Evolutionary conservation across 148 eudicot species (phyloP), one percentile per base, ranked within the genome.

Genomic region (Gaultheria prostrata): DNA sequence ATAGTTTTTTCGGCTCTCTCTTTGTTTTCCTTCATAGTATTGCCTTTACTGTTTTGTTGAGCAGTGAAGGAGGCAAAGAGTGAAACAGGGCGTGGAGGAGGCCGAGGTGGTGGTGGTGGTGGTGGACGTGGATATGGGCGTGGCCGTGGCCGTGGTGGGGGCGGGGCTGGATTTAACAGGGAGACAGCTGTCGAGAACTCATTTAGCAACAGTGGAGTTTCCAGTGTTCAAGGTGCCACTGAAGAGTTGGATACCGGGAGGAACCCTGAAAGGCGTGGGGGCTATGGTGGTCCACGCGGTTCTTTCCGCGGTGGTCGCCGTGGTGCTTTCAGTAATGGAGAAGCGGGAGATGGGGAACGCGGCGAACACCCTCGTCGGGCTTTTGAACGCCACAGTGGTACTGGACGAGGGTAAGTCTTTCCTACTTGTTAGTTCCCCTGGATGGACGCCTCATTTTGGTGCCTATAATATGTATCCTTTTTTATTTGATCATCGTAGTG

Each of bases 371-470:
- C 89, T 51, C 92, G 94, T 32, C 83, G 96, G 85, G 69, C 69
- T 45, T 92, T 77, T 84, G 98, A 94, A 49, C 94, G 98, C 33
- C 93, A 86, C 50, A 93, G 95, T 88, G 98, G 98, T 53, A 92
- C 94, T 75, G 98, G 94, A 32, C 91, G 87, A 9, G 94, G 95
- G 98, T 94, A 90, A 83, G 33, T 71, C 12, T 78, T 83, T 76
- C 35, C 13, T 2, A 50, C 82, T 53, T 39, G 48, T 51, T 85
- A 28, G 53, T 61, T 28, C 26, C 53, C 4, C n/a, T 28, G 24
- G n/a, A 51, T 39, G 12, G 13, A 73, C 48, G 11, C 82, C 4
- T 3, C 28, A 53, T 54, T 74, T 45, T 5, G 2, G 26, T 74
- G 24, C 57, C 56, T 43, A 15, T 26, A 20, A 45, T 56, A 54